A percentile compares a stretch with the other conserved stretches of the same genome.
Evolutionary conservation across 2,329 filamentous ascomycete genomes (phyloP).

Genomic region (Arachnopeziza araneosa): DNA sequence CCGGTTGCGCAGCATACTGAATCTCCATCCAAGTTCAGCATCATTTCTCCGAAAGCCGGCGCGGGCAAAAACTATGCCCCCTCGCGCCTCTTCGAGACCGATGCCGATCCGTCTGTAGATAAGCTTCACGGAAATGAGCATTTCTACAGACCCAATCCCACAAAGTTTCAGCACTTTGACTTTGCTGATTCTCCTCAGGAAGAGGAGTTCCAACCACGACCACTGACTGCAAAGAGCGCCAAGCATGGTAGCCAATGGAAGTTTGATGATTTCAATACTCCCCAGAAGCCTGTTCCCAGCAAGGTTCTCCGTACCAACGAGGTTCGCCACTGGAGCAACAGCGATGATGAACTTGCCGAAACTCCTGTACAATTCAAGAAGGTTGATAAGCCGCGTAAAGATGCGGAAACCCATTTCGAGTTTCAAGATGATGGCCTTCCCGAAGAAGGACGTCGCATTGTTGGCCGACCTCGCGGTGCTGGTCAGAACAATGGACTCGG

Average conservation of each 20-base stretch:
- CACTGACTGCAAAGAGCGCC: conserved; percentile 38
- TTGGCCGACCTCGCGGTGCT: conserved; percentile 46
- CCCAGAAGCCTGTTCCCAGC: conserved; percentile 60
- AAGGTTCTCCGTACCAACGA: conserved; percentile 61
- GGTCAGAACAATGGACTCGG: conserved; percentile 61
- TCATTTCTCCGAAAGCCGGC: conserved; percentile 46
- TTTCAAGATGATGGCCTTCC: conserved; percentile 69
- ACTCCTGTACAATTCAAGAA: conserved; percentile 54
- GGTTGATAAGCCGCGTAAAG: conserved; percentile 65
- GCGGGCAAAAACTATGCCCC: conserved; percentile 57
- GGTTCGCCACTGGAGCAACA: conserved; percentile 72
- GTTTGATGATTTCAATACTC: conserved; percentile 83
- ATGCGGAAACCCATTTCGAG: conserved; percentile 79
- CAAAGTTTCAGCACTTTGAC: conserved; percentile 82
- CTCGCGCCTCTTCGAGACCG: conserved; percentile 51
- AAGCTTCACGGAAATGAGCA: conserved; percentile 37
- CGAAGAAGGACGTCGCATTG: conserved; percentile 42
- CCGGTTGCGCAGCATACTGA: not conserved
- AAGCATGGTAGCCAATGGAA: conserved; percentile 76
- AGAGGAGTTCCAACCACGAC: conserved; percentile 6
- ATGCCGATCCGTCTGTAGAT: conserved; percentile 45
- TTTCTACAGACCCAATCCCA: conserved; percentile 58
- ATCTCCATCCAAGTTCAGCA: not conserved
- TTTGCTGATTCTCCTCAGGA: conserved; percentile 58
- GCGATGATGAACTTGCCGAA: conserved; percentile 54